Evolutionary conservation across 2,329 filamentous ascomycete genomes (phyloP), one percentile per base, ranked within the genome.

Genomic region (Sporothrix humicola): DNA sequence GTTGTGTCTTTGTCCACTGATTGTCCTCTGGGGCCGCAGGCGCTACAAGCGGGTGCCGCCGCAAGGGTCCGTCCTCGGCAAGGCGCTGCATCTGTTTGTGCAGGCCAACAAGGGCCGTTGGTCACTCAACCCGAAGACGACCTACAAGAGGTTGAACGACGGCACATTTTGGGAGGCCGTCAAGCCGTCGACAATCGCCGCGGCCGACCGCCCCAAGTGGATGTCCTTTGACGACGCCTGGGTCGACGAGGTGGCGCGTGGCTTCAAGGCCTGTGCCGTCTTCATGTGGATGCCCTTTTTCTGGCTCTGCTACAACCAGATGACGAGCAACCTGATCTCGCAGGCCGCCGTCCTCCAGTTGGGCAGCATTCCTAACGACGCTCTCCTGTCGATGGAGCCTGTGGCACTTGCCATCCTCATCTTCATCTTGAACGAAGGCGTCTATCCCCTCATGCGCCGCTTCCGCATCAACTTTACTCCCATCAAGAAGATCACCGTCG

Each of bases 211-310:
- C 31, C 74, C 71, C 1, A 9, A 6, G n/a, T 76, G 75, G 76
- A 77, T 76, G 75, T 92, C 90, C 0, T 94, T 94, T 77, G 92
- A 95, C 75, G 93, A 95, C 77, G 88, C 89, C 71, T 95, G 92
- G 92, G 92, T 95, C 48, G 92, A 94, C 79, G 91, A 95, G 79
- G 89, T 94, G 20, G 86, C 86, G 71, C 90, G 92, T 81, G 92
- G 91, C 75, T 84, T 92, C 73, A 85, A 87, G 77, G 91, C 91
- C 73, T 93, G 91, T 84, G 85, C 88, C 76, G 91, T 93, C 48
- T 95, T 93, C 81, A 81, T 90, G 75, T 93, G 91, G 84, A 87
- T 90, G 73, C 91, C 91, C 56, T 86, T 90, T 76, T 89, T 88
- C 82, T 89, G 87, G 84, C 82, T 87, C 72, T 84, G 85, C 42